phyloP scores from a whole-genome alignment of 225 moss, liverwort and hornwort species.

The Asterella californica region DNA sequence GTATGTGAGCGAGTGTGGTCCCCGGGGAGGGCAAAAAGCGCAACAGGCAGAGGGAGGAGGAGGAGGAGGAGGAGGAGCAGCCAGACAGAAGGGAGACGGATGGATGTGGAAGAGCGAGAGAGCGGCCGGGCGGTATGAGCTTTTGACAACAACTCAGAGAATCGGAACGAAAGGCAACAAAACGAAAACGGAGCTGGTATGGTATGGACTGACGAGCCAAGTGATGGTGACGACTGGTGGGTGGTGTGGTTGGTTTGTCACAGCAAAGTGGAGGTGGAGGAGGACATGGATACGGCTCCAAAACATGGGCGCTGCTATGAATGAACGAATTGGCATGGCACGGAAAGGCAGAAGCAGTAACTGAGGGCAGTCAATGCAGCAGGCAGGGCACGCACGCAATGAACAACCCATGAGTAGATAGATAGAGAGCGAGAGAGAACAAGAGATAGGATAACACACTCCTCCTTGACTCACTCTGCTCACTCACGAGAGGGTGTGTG shows the following conservation, averaged over 20 bases:
- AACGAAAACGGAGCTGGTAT: neutral
- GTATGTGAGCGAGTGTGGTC: neutral
- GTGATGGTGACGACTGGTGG: neutral
- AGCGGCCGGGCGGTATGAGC: neutral
- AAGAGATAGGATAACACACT: neutral
- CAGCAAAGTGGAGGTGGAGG: neutral
- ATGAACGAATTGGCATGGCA: neutral
- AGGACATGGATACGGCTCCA: constrained; percentile 1
- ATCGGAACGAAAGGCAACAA: neutral
- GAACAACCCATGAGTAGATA: neutral
- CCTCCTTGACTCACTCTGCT: no score
- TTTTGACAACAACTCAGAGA: neutral
- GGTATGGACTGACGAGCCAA: neutral
- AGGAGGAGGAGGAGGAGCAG: no score
- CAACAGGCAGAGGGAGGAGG: neutral
- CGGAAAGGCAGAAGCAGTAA: neutral
- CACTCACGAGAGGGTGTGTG: no score
- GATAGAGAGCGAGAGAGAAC: neutral
- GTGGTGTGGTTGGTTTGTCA: neutral
- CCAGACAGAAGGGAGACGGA: neutral
- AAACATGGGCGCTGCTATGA: neutral
- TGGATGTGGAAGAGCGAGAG: neutral
- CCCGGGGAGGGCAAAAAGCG: neutral
- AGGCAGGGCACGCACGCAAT: neutral
- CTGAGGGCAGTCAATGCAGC: neutral